Base-by-base conservation (phyloP, 129 eudicot species). In the Lactuca sativa region DNA sequence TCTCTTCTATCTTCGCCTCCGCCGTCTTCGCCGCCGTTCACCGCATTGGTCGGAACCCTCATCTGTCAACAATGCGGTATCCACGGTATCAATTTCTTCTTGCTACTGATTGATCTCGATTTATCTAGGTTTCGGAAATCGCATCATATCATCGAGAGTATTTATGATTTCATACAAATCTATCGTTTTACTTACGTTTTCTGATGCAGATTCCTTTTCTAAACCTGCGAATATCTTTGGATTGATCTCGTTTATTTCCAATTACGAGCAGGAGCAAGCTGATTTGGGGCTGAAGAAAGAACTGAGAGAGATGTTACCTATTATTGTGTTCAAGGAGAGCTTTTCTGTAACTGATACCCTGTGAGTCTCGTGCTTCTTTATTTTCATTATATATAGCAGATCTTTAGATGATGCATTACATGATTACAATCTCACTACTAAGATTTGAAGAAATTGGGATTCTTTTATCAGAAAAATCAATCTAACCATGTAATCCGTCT, bases 231-330 rank as follows among this genome's bases (percentile, higher is more conserved):
- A 54, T 55, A 34, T 57, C 7, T 59, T 34, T 34, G 14, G 4
- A 60, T 69, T 71, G 34, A 4, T 9, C 25, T 18, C 71, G 31
- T 49, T 55, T 68, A 31, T 61, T 33, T 74, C 55, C 13, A 9
- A 47, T 47, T 47, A 9, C 15, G 52, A 10, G 6, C 32, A 25
- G 36, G 49, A 54, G 38, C 82, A 84, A 82, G 66, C 75, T 76
- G 97, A 84, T 69, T 17, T 84, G 74, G 97, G 97, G 65, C 17
- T 90, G 80, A 90, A 84, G 85, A 90, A 86, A 70, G 97, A 90
- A 31, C 41, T 86, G 74, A 81, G 97, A 72, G 97, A 90, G 85
- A 86, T 90, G 97, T 82, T 90, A 37, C 95, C 97, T 49, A 66
- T 90, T 75, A 74, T 90, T 68, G 88, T 90, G 43, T 90, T 77